Evolutionary conservation across 2,329 filamentous ascomycete species (phyloP).

Genomic region (Xylariales sp.): DNA sequence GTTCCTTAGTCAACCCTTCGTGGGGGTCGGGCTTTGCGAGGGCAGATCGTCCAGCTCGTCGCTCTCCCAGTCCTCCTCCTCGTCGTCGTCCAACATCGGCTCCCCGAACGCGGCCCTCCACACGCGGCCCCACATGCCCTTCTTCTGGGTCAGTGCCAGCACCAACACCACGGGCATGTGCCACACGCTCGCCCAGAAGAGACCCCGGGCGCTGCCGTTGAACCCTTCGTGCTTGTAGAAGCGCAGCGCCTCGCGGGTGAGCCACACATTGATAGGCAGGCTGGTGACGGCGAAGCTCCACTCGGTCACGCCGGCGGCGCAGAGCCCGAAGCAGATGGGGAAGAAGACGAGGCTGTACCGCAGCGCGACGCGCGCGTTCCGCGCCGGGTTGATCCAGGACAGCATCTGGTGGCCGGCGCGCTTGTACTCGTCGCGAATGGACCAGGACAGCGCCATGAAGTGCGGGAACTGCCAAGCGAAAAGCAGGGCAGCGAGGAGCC

Average conservation of each 20-base stretch:
- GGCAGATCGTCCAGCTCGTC: conserved; percentile 34
- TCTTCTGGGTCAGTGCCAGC: conserved; percentile 87
- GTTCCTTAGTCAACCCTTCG: not conserved
- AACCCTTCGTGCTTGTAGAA: conserved; percentile 80
- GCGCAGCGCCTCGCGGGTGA: conserved; percentile 70
- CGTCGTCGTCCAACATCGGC: conserved; percentile 49
- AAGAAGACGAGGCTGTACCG: conserved; percentile 83
- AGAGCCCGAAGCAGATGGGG: conserved; percentile 78
- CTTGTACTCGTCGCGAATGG: conserved; percentile 85
- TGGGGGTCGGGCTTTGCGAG: not conserved
- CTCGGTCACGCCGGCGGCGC: conserved; percentile 76
- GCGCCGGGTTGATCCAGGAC: conserved; percentile 78
- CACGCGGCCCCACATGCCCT: conserved; percentile 82
- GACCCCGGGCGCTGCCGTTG: conserved; percentile 71
- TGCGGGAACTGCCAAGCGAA: conserved; percentile 98
- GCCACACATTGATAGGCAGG: conserved; percentile 79
- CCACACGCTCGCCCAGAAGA: conserved; percentile 99
- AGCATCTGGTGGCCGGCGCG: conserved; percentile 68
- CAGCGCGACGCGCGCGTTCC: conserved; percentile 82
- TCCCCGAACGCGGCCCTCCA: conserved; percentile 64
- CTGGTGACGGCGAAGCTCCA: conserved; percentile 81
- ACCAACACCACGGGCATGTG: conserved; percentile 88
- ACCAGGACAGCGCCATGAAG: conserved; percentile 91
- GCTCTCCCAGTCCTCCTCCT: conserved; percentile 45
- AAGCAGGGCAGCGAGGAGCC: conserved; percentile 78